These are phyloP conservation scores for Hypoxylon sp. DNA, from an alignment of 2,329 filamentous ascomycete genomes.

Conservation along the genomic window DNA sequence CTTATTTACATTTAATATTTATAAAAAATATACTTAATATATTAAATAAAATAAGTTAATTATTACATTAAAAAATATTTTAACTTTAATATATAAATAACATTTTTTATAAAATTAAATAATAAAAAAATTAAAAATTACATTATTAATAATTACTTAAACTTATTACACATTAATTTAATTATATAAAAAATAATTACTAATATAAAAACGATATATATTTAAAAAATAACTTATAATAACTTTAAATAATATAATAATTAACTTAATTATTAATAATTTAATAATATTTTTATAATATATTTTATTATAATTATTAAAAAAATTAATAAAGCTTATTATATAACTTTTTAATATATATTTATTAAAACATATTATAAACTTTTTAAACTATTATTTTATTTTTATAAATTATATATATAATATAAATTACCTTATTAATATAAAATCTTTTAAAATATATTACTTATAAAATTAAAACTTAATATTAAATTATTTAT, in stretches of 20 bases:
- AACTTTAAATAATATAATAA: background rate
- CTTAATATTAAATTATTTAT: background rate
- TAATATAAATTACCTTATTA: no score
- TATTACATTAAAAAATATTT: no score
- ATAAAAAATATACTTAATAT: background rate
- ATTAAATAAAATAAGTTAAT: no score
- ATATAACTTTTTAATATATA: background rate
- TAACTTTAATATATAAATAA: no score
- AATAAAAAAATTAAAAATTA: background rate
- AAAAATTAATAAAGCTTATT: background rate
- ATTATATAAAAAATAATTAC: background rate
- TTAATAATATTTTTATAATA: background rate
- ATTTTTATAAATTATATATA: no score
- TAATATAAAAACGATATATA: background rate
- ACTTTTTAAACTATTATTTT: background rate
- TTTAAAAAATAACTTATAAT: background rate
- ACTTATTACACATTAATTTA: background rate
- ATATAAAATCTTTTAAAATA: background rate
- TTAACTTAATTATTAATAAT: background rate
- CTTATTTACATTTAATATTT: background rate
- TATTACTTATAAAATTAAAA: background rate
- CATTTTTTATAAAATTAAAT: no score
- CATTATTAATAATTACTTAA: background rate
- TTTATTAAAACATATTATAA: background rate
- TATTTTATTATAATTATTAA: conserved; percentile 3